phyloP scores from a whole-genome alignment of 176 grass and related monocot genomes.

The Oryza punctata region DNA sequence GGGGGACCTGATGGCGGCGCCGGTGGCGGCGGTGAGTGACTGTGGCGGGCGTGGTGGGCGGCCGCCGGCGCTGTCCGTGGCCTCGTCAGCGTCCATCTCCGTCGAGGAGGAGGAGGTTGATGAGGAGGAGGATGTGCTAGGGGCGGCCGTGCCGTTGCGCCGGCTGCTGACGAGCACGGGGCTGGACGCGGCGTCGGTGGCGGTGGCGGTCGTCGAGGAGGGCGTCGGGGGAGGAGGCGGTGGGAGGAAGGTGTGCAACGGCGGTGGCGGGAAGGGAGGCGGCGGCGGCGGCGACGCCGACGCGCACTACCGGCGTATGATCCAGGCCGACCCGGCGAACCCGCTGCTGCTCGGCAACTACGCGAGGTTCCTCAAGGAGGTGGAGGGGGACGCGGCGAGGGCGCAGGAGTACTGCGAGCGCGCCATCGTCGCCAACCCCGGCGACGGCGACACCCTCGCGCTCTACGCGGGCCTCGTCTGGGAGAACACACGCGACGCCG shows the following conservation, averaged over 20 bases:
- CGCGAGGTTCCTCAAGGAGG: slow-evolving; percentile 60
- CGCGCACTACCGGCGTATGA: slow-evolving; percentile 52
- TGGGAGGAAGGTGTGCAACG: too few relatives aligned
- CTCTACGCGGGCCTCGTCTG: slow-evolving; percentile 68
- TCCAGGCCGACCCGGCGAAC: slow-evolving; percentile 54
- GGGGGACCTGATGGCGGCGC: slow-evolving; percentile 30
- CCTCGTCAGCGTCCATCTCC: neutral
- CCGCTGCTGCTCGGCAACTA: slow-evolving; percentile 63
- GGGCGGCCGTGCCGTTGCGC: neutral
- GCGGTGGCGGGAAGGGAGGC: too few relatives aligned
- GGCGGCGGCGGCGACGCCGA: neutral
- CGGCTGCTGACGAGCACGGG: slow-evolving; percentile 58
- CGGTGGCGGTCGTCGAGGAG: slow-evolving; percentile 28
- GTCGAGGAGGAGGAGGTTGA: slow-evolving; percentile 35
- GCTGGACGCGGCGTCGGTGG: slow-evolving; percentile 22
- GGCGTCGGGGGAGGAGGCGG: slow-evolving; percentile 13
- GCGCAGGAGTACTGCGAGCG: slow-evolving; percentile 65
- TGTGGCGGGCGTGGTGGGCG: neutral
- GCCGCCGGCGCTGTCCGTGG: neutral
- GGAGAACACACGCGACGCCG: slow-evolving; percentile 56
- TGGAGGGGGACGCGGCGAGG: slow-evolving; percentile 36
- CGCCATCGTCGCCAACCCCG: slow-evolving; percentile 54
- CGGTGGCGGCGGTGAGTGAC: neutral
- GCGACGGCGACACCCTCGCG: slow-evolving; percentile 46
- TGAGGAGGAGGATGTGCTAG: neutral